Base-by-base conservation (phyloP, 1,284 basidiomycete species). In the Sporisorium exsertum region DNA sequence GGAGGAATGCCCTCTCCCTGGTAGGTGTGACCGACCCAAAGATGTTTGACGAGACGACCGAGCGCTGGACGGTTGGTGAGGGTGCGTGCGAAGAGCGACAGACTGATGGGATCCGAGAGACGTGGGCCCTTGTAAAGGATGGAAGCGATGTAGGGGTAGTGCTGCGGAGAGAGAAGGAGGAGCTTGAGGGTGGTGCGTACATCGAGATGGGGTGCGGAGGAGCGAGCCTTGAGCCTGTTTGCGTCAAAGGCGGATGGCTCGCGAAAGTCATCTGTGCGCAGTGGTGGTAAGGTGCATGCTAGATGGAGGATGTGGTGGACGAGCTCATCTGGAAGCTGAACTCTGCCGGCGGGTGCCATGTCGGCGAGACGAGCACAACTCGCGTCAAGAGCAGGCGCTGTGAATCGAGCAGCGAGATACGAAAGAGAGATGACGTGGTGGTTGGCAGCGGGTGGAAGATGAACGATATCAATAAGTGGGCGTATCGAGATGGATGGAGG, bases 11-110 rank as follows among this genome's bases (percentile, higher is more conserved):
- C 65, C 26, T 76, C 73, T 22, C 68, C 73, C 24, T 64, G 58
- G 37, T 76, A 76, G 16, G 73, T 72, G 53, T 76, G 73, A 3
- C 77, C 77, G 52, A 79, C 77, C 77, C 77, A 79, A 35, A 79
- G 62, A 46, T 79, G 65, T 58, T 72, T 64, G 52, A 79, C 72
- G 46, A 77, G 70, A 29, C 70, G 64, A 20, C 77, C 77, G 15
- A 79, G 67, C 15, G 73, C 68, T 10, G 77, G 77, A 12, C 77
- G 68, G 16, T 63, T 72, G 26, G 73, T 65, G 50, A 79, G 67
- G 0, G 72, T 76, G 16, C 69, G 63, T 0, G 77, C 70, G 33
- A 79, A 79, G 53, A 69, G 64, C 52, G 73, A 67, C 24, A 79
- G 72, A 32, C 66, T 75, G 61, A 75, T 76, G 24, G 77, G 77